These are phyloP conservation scores for Neonectria ditissima DNA, from an alignment of 2,329 filamentous ascomycete genomes.

Conservation along the genomic window DNA sequence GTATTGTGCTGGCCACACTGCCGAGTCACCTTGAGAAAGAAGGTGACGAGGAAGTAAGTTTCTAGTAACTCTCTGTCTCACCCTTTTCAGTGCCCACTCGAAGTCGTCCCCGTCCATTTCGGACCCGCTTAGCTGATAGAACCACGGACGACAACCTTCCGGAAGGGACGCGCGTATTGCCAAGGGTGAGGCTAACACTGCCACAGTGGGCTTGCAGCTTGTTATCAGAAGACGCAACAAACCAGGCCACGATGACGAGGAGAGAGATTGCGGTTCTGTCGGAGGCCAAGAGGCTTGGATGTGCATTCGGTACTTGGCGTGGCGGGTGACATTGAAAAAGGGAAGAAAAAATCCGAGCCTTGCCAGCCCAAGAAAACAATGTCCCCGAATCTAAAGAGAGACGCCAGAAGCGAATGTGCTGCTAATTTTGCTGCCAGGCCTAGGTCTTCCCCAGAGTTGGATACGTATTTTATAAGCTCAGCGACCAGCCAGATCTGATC, in stretches of 20 bases:
- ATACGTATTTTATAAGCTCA: background rate
- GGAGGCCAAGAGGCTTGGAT: background rate
- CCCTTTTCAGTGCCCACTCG: background rate
- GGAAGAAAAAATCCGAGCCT: background rate
- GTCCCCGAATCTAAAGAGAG: background rate
- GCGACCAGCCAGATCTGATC: slow-evolving; percentile 3
- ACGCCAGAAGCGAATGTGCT: background rate
- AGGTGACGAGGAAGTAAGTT: too few relatives aligned
- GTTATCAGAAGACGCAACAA: background rate
- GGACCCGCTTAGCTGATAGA: background rate
- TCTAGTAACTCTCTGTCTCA: too few relatives aligned
- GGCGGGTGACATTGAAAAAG: background rate
- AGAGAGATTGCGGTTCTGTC: background rate
- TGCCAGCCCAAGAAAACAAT: background rate
- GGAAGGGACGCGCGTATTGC: background rate
- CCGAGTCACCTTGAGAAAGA: too few relatives aligned
- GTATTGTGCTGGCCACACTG: background rate
- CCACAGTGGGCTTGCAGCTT: background rate
- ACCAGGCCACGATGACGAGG: background rate
- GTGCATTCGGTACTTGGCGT: background rate
- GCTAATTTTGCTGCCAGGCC: background rate
- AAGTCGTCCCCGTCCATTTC: background rate
- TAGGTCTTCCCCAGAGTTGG: slow-evolving; percentile 10
- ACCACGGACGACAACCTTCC: background rate
- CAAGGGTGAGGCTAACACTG: background rate